Percentiles rank a stretch among this genome's conserved stretches.
phyloP scores from a whole-genome alignment of 192 early-diverging fungal species.

The Mortierella alpina region DNA sequence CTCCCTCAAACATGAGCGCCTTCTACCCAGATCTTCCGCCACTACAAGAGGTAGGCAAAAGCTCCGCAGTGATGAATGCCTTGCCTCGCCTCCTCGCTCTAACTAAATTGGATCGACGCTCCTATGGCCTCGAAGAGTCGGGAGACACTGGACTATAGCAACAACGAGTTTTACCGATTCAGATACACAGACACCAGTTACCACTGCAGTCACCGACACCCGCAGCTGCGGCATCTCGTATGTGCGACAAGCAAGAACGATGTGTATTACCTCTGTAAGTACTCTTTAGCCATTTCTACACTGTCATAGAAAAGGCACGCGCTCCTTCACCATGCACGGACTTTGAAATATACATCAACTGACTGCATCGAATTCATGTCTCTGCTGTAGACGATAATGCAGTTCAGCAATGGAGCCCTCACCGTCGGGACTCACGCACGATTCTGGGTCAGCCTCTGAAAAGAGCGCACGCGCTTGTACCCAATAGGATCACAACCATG shows the following conservation, averaged over 20 bases:
- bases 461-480: neutral
- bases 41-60: neutral
- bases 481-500: constrained; percentile 31
- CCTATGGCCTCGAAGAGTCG: constrained; percentile 15
- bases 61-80: neutral
- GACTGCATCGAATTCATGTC: neutral
- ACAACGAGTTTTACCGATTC: constrained; percentile 37
- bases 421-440: constrained; percentile 30
- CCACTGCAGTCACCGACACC: constrained; percentile 45
- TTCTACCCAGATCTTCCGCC: too few species aligned
- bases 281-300: neutral
- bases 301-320: neutral
- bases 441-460: constrained; percentile 44
- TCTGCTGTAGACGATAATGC: constrained; percentile 46
- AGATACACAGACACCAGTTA: constrained; percentile 43
- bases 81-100: neutral
- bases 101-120: neutral
- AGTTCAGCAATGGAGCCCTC: constrained; percentile 61
- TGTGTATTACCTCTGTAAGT: constrained; percentile 42
- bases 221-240: constrained; percentile 40
- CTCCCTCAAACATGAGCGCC: too few species aligned
- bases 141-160: constrained; percentile 19
- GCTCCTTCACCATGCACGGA: neutral
- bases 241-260: constrained; percentile 49
- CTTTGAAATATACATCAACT: too few species aligned